Conservation (phyloP, 352 stramenopile genomes). For the Halophytophthora batemanensis region DNA sequence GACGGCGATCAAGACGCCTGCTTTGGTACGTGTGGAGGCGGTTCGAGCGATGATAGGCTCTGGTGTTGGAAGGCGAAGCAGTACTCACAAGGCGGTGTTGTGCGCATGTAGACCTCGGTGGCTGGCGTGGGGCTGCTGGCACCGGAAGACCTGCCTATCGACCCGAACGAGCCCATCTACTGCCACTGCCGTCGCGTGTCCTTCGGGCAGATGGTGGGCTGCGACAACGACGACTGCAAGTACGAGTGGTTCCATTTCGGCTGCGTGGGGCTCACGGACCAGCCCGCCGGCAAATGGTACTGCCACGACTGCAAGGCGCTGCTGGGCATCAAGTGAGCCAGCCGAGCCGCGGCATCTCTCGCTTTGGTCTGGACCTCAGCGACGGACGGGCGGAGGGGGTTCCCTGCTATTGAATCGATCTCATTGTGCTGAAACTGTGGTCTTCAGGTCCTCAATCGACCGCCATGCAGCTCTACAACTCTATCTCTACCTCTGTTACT, state of each 20-base stretch:
- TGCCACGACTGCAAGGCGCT: conserved; percentile 74
- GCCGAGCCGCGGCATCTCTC: too few relatives aligned
- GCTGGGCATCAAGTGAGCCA: conserved; percentile 68
- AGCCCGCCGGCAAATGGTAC: conserved; percentile 82
- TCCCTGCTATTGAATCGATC: too few relatives aligned
- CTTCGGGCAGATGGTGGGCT: conserved; percentile 91
- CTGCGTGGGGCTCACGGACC: conserved; percentile 84
- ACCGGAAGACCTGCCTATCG: conserved; percentile 77
- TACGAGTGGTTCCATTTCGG: conserved; percentile 93
- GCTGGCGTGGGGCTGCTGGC: conserved; percentile 30
- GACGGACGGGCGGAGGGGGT: too few relatives aligned
- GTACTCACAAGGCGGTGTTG: neutral
- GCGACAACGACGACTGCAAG: conserved; percentile 92
- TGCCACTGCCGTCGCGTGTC: conserved; percentile 85
- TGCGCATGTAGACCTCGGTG: conserved; percentile 14
- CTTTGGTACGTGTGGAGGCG: conserved; percentile 11
- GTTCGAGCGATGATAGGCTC: neutral
- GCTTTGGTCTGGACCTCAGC: too few relatives aligned
- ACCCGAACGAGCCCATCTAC: conserved; percentile 88
- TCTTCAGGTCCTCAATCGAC: too few relatives aligned
- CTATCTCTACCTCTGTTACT: too few relatives aligned
- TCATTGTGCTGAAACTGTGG: too few relatives aligned
- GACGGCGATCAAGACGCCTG: conserved; percentile 28
- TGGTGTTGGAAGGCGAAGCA: neutral
- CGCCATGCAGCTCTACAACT: too few relatives aligned